Base-by-base conservation (phyloP, 2,329 filamentous ascomycete species). In the Tolypocladium amazonense region DNA sequence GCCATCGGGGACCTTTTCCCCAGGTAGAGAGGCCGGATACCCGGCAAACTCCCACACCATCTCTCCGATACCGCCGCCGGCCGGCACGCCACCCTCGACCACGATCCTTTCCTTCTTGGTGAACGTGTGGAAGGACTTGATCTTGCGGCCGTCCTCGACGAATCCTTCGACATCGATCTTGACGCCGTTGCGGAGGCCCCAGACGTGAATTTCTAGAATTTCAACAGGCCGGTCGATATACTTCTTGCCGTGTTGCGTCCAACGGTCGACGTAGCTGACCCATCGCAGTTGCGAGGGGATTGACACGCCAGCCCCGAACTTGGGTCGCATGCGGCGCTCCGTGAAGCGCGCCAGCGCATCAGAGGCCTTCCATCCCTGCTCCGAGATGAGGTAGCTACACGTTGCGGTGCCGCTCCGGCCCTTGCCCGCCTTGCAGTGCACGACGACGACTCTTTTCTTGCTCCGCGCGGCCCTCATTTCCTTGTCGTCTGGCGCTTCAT, bases 371-470 rank as follows among this genome's bases (percentile, higher is more conserved):
- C 82, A 85, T 0, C 81, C 82, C 69, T 94, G 89, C 70, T 97
- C 90, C 9, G 89, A 87, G 67, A 99, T 94, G 60, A 99, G 78
- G 71, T 96, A 97, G 66, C 88, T 90, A 73, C 90, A 96, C 37
- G 88, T 87, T 67, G 91, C 85, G 0, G 91, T 96, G 4, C 94
- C 94, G 64, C 90, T 96, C 57, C 94, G 82, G 1, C 94, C 94
- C 74, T 99, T 99, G 3, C 94, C 94, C 1, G 94, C 94, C 72
- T 97, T 97, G 78, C 94, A 97, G 73, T 99, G 94, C 9, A 97
- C 91, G 8, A 97, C 92, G 0, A 88, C 88, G 0, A 97, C 90
- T 39, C 91, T 80, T 43, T 73, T 71, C 53, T 69, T 70, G 39
- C 74, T 69, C 57, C 71, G 72, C 43, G 71, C 64, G 5, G 35